Base-by-base conservation (phyloP, 306 rosid genomes). In the Quercus bicolor region DNA sequence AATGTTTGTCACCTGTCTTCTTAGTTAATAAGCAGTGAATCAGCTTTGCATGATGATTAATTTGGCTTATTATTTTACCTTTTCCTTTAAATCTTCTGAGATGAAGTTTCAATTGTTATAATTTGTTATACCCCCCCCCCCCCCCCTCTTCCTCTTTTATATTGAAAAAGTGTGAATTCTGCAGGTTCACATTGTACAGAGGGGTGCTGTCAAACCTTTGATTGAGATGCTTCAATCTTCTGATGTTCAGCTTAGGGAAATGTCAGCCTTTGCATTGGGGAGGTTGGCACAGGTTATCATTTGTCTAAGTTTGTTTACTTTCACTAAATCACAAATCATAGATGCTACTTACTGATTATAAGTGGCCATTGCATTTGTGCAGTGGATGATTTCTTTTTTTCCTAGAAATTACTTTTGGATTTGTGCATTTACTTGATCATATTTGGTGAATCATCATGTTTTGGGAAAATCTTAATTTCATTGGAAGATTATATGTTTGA, bases 221-320 rank as follows among this genome's bases (percentile, higher is more conserved):
- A 91, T 95, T 83, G 97, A 95, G 86, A 95, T 95, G 99, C 99
- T 95, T 79, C 97, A 91, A 74, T 95, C 99, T 69, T 83, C 97
- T 26, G 99, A 95, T 68, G 88, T 95, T 21, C 99, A 95, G 75
- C 92, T 95, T 70, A 90, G 91, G 80, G 99, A 93, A 85, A 95
- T 95, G 99, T 90, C 99, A 57, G 99, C 99, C 81, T 95, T 95
- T 86, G 99, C 99, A 6, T 82, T 95, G 87, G 99, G 99, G 82
- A 89, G 99, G 88, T 85, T 95, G 82, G 99, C 99, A 62, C 98
- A 95, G 99, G 99, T 95, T 71, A 78, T 72, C 60, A 19, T 68
- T 48, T 72, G 18, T 70, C 18, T 62, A 34, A 72, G 20, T 40
- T 21, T 74, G 19, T 19, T 76, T 26, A 19, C 20, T 65, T 65